These are phyloP conservation scores for Plasmodium reichenowi DNA, from an alignment of 169 alveolate genomes.

Conservation along the genomic window DNA sequence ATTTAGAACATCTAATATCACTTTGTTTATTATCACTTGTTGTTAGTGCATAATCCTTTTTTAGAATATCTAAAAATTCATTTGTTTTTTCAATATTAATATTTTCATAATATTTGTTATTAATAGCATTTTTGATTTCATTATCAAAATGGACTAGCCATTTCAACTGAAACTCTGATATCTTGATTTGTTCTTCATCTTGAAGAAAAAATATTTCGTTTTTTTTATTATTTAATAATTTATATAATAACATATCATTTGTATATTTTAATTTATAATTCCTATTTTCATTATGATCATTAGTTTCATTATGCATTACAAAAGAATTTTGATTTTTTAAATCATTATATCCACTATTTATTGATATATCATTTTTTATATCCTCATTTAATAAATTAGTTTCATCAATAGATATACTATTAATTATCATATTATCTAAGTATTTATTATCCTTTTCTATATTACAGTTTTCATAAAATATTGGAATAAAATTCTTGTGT, in stretches of 20 bases:
- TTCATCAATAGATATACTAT: background rate
- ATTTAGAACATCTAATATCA: conserved; percentile 72
- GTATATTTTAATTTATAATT: background rate
- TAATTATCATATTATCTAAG: background rate
- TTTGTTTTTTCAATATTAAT: conserved; percentile 70
- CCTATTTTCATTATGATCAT: background rate
- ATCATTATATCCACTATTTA: no score
- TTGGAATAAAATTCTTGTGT: conserved; percentile 29
- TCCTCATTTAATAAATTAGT: background rate
- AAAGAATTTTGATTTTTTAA: no score
- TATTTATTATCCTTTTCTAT: conserved; percentile 12
- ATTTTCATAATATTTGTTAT: conserved; percentile 39
- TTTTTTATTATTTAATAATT: conserved; percentile 1
- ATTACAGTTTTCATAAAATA: conserved; percentile 68
- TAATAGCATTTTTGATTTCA: conserved; percentile 54
- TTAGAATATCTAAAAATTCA: conserved; percentile 39
- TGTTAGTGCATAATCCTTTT: conserved; percentile 42
- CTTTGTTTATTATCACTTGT: background rate
- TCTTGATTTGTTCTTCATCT: background rate
- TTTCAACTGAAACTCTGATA: conserved; percentile 49
- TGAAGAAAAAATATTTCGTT: conserved; percentile 14
- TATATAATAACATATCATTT: background rate
- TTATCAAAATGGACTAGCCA: conserved; percentile 57
- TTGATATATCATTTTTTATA: background rate
- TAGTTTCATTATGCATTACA: background rate